Conservation (phyloP, 129 eudicot species). For the Escallonia rubra region DNA sequence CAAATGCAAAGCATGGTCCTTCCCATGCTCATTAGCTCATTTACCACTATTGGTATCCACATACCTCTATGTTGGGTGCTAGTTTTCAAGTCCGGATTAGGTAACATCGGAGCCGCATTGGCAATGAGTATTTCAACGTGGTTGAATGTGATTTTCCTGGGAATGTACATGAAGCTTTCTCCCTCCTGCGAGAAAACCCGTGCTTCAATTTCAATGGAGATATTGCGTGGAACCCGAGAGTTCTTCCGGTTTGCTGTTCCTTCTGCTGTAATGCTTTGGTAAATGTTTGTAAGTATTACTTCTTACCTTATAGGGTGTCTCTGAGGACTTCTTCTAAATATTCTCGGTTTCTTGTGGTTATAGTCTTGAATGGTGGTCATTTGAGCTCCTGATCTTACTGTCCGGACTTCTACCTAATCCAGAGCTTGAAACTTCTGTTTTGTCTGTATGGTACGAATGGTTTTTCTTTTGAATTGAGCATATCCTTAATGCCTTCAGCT, state of each 20-base stretch:
- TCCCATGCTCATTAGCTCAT: slow-evolving; percentile 62
- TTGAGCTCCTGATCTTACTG: slow-evolving; percentile 61
- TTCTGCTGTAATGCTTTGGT: slow-evolving; percentile 75
- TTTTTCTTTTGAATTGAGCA: not conserved
- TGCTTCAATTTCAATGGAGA: slow-evolving; percentile 41
- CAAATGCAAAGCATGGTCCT: slow-evolving; percentile 64
- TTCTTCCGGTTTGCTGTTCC: slow-evolving; percentile 65
- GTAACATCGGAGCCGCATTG: slow-evolving; percentile 56
- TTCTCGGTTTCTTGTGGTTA: slow-evolving; percentile 2
- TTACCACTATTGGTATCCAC: slow-evolving; percentile 37
- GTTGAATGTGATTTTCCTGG: slow-evolving; percentile 47
- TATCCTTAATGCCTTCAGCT: not conserved
- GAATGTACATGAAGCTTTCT: slow-evolving; percentile 53
- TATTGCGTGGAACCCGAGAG: slow-evolving; percentile 42
- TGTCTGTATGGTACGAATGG: slow-evolving; percentile 56
- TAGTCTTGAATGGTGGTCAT: slow-evolving; percentile 88
- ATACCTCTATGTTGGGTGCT: slow-evolving; percentile 58
- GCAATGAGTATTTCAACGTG: slow-evolving; percentile 51
- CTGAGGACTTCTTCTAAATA: no score
- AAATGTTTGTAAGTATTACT: not conserved
- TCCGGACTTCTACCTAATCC: slow-evolving; percentile 78
- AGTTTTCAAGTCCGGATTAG: slow-evolving; percentile 50
- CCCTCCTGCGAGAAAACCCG: slow-evolving; percentile 57
- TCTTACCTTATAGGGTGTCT: not conserved
- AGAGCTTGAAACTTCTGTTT: slow-evolving; percentile 75